These are phyloP conservation scores for Cyclostephanos tholiformis DNA, from an alignment of 108 stramenopile species.

Conservation along the genomic window DNA sequence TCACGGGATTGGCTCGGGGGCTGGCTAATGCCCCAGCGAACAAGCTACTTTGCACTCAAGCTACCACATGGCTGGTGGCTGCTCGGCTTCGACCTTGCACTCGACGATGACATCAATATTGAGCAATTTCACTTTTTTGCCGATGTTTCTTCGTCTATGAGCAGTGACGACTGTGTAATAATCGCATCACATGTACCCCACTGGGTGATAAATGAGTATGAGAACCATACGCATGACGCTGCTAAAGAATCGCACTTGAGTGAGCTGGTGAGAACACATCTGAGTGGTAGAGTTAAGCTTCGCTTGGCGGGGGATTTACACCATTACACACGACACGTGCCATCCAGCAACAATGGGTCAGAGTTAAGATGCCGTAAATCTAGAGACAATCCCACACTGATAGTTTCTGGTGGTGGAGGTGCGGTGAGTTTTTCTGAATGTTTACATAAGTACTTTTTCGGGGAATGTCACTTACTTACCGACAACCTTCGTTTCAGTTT, in stretches of 20 bases:
- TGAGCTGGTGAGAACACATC: slow-evolving; percentile 58
- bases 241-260: slow-evolving; percentile 48
- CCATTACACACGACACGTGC: slow-evolving; percentile 65
- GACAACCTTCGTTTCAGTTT: slow-evolving; percentile 31
- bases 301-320: slow-evolving; percentile 69
- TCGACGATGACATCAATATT: slow-evolving; percentile 65
- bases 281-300: slow-evolving; percentile 52
- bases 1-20: slow-evolving; percentile 68
- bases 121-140: slow-evolving; percentile 73
- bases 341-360: slow-evolving; percentile 7
- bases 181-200: slow-evolving; percentile 62
- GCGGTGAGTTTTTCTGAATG: slow-evolving; percentile 35
- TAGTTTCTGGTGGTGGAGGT: slow-evolving; percentile 68
- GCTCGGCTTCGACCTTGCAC: slow-evolving; percentile 57
- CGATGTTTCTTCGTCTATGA: slow-evolving; percentile 42
- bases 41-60: slow-evolving; percentile 64
- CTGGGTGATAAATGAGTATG: slow-evolving; percentile 59
- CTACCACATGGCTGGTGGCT: slow-evolving; percentile 67
- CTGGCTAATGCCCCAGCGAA: slow-evolving; percentile 67
- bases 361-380: neutral
- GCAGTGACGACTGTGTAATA: slow-evolving; percentile 47
- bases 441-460: neutral
- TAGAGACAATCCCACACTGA: slow-evolving; percentile 44
- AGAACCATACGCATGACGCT: slow-evolving; percentile 34
- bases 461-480: neutral